A percentile compares a stretch with the other conserved stretches of the same genome.
These are phyloP conservation scores for Alternaria sp. DNA, from an alignment of 2,329 filamentous ascomycete species.

Conservation along the genomic window DNA sequence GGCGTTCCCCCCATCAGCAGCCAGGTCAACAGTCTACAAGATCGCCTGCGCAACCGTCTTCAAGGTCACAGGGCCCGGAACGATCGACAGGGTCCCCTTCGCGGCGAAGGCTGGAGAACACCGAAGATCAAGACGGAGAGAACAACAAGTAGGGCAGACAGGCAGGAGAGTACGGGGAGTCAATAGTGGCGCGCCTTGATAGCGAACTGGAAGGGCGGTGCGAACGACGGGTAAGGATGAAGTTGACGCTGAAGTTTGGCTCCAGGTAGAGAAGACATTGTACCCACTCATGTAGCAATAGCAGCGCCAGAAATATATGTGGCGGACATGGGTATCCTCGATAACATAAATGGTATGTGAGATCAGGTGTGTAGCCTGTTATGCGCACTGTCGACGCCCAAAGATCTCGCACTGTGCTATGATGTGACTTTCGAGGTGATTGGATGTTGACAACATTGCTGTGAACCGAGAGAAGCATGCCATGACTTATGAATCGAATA, in stretches of 20 bases:
- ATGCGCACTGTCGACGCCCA: neutral
- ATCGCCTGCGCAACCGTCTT: neutral
- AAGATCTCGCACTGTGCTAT: neutral
- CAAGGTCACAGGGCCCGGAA: neutral
- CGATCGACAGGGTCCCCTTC: neutral
- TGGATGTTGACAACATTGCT: neutral
- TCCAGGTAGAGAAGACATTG: neutral
- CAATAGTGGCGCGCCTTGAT: neutral
- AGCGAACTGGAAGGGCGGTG: neutral
- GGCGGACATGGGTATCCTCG: neutral
- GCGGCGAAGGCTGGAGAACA: neutral
- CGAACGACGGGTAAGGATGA: neutral
- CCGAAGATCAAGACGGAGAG: neutral
- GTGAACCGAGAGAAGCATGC: neutral
- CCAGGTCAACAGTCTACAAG: neutral
- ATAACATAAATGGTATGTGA: neutral
- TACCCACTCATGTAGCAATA: neutral
- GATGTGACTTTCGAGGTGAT: neutral
- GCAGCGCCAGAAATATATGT: too few relatives aligned
- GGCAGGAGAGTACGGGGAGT: neutral
- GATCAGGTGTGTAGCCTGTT: neutral
- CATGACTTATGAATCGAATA: neutral
- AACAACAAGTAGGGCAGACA: neutral
- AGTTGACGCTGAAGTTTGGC: neutral
- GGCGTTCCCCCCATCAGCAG: neutral